These are phyloP conservation scores for Biscogniauxia sp. DNA, from an alignment of 2,329 filamentous ascomycete genomes.

Conservation along the genomic window DNA sequence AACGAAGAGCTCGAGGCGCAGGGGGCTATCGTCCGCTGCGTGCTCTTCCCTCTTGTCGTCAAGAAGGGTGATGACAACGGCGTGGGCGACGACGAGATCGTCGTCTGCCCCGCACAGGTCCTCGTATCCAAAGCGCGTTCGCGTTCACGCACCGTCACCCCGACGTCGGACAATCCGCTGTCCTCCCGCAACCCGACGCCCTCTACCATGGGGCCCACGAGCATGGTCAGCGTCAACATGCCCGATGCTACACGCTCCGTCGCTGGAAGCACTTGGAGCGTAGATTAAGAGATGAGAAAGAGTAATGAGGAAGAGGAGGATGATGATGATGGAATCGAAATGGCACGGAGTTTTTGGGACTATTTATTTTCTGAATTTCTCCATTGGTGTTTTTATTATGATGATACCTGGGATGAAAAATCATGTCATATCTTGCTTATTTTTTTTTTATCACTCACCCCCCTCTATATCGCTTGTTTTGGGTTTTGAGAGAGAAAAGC, in stretches of 20 bases:
- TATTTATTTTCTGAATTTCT: constrained; percentile 12
- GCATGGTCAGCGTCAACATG: constrained; percentile 24
- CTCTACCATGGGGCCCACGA: constrained; percentile 13
- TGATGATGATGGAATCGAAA: neutral
- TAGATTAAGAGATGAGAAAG: neutral
- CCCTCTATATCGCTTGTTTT: neutral
- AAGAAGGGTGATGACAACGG: constrained; percentile 91
- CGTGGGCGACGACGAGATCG: constrained; percentile 87
- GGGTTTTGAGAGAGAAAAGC: neutral
- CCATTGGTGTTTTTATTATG: neutral
- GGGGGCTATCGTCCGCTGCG: constrained; percentile 78
- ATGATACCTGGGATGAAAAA: neutral
- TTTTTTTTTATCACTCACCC: neutral
- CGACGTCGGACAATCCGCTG: constrained; percentile 50
- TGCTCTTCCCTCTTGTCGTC: constrained; percentile 93
- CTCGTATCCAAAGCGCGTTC: constrained; percentile 62
- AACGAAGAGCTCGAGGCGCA: constrained; percentile 80
- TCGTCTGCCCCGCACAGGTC: constrained; percentile 93
- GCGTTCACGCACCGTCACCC: constrained; percentile 41
- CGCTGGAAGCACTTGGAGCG: constrained; percentile 1
- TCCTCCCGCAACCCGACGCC: constrained; percentile 31
- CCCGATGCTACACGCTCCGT: constrained; percentile 17
- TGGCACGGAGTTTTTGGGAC: neutral
- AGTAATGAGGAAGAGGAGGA: neutral
- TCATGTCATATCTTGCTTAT: neutral